Percentiles rank a stretch among this genome's conserved stretches.
These are phyloP conservation scores for Lactifluus volemus DNA, from an alignment of 768 basidiomycete species.

Conservation along the genomic window DNA sequence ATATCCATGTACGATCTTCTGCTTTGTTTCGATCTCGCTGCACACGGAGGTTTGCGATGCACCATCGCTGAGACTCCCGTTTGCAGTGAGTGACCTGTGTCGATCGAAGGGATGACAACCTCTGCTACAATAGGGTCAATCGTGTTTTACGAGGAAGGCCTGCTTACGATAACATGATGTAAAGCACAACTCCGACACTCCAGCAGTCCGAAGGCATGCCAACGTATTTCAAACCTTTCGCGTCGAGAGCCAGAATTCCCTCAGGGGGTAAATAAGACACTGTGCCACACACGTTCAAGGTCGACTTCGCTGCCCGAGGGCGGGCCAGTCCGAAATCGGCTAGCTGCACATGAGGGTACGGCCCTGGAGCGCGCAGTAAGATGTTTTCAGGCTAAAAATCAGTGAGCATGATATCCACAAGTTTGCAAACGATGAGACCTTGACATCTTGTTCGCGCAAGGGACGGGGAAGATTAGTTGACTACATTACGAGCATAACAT, in stretches of 20 bases:
- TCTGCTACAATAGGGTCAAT: background rate
- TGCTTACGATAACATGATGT: slow-evolving; percentile 75
- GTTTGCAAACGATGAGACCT: slow-evolving; percentile 32
- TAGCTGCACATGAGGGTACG: slow-evolving; percentile 76
- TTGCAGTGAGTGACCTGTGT: background rate
- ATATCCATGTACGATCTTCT: slow-evolving; percentile 48
- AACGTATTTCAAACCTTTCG: slow-evolving; percentile 60
- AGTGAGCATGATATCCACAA: background rate
- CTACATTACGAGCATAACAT: background rate
- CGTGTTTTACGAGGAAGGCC: background rate
- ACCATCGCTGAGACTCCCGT: background rate
- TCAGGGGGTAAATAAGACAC: slow-evolving; percentile 82
- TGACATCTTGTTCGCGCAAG: slow-evolving; percentile 41
- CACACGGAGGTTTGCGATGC: slow-evolving; percentile 36
- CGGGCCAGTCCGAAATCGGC: slow-evolving; percentile 86
- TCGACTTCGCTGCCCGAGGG: slow-evolving; percentile 69
- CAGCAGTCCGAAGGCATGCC: slow-evolving; percentile 90
- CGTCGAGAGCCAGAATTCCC: slow-evolving; percentile 70
- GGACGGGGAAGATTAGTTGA: background rate
- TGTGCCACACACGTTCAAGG: slow-evolving; percentile 82
- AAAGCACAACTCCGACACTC: slow-evolving; percentile 77
- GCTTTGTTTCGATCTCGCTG: slow-evolving; percentile 55
- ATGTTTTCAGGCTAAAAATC: slow-evolving; percentile 70
- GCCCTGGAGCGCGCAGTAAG: slow-evolving; percentile 65
- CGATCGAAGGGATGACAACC: slow-evolving; percentile 16